Evolutionary conservation across 1,139 yeast species (phyloP), one percentile per base, ranked within the genome.

Genomic region (Suhomyces kunorum): DNA sequence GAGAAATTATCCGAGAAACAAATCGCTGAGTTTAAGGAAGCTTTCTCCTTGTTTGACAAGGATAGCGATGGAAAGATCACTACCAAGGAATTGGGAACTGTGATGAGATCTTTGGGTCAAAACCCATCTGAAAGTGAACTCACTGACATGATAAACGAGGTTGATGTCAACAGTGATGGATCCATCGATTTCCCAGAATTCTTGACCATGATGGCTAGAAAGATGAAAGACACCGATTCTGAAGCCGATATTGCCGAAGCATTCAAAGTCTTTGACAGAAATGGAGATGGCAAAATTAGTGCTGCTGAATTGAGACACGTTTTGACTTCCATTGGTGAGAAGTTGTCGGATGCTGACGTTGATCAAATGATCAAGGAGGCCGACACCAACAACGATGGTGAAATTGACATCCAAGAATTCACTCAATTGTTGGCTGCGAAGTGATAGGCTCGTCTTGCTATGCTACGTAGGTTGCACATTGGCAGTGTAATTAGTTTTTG

Each of bases 231-330:
- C 58, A 88, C 95, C 46, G 98, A 92, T 64, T 83, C 94, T 24
- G 98, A 92, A 66, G 98, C 95, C 53, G 98, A 92, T 66, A 83
- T 92, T 54, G 81, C 94, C 50, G 98, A 92, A 69, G 98, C 98
- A 12, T 92, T 92, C 76, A 90, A 90, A 68, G 98, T 92, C 34
- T 88, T 89, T 60, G 87, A 81, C 66, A 75, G 88, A 61, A 95
- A 92, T 63, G 97, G 97, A 42, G 97, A 92, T 62, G 99, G 98
- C 47, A 86, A 85, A 66, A 92, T 92, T 59, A 86, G 95, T 43
- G 92, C 95, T 44, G 95, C 96, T 47, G 99, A 92, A 71, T 80
- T 92, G 64, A 85, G 95, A 68, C 96, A 90, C 63, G 98, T 92
- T 35, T 81, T 92, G 70, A 51, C 55, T 24, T 51, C 55, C 9